Conservation (phyloP, 1,284 basidiomycete genomes). For the Cryptococcus sp. region DNA sequence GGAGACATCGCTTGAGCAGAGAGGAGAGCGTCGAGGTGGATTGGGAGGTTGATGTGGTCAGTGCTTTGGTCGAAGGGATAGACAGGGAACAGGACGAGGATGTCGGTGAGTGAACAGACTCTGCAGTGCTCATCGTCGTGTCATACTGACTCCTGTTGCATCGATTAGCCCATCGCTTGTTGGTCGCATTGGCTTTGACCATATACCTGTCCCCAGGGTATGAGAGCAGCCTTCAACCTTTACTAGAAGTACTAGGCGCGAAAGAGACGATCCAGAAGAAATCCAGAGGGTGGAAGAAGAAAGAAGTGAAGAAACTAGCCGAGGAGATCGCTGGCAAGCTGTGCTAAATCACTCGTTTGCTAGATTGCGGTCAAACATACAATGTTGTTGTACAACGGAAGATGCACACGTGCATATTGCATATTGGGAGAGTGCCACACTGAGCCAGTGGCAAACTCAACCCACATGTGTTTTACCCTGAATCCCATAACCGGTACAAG, state of each 20-base stretch:
- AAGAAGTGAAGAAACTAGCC: conserved; percentile 62
- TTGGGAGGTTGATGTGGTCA: conserved; percentile 79
- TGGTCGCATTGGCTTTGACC: conserved; percentile 71
- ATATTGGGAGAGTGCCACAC: conserved; percentile 1
- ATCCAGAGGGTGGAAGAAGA: conserved; percentile 61
- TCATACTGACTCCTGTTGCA: conserved; percentile 1
- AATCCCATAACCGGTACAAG: not conserved
- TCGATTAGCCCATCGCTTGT: conserved; percentile 70
- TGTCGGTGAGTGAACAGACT: conserved; percentile 62
- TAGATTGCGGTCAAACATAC: too few species aligned
- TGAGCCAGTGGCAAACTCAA: conserved; percentile 4
- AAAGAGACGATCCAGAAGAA: conserved; percentile 59
- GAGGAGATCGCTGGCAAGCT: conserved; percentile 62
- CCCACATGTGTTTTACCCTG: not conserved
- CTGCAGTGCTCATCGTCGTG: not conserved
- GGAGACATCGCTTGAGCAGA: conserved; percentile 59
- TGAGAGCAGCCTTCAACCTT: conserved; percentile 62
- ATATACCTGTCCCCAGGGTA: conserved; percentile 63
- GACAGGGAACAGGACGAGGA: conserved; percentile 72
- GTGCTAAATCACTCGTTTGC: conserved; percentile 17
- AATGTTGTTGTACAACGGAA: too few species aligned
- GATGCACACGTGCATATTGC: too few species aligned
- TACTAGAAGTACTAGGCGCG: conserved; percentile 73
- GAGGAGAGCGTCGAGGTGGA: conserved; percentile 65
- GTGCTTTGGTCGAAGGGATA: conserved; percentile 74